Base-by-base conservation (phyloP, 345 rosid genomes). In the Passiflora organensis region DNA sequence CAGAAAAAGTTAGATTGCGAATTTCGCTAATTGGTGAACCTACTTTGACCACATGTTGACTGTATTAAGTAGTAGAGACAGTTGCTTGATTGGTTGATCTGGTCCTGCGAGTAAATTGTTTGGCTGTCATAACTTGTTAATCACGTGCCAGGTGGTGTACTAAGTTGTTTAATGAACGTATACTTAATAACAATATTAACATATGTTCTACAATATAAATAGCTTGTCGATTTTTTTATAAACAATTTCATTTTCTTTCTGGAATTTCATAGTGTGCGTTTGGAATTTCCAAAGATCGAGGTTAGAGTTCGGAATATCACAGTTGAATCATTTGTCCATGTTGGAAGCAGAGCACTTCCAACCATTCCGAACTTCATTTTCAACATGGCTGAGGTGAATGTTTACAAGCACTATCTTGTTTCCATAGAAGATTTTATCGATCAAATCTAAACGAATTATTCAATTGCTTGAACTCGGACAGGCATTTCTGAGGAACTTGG, bases 271-370 rank as follows among this genome's bases (percentile, higher is more conserved):
- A 93, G 94, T 28, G 96, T 93, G 17, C 87, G 82, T 68, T 80
- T 93, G 83, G 89, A 86, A 65, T 77, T 84, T 52, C 96, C 99
- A 0, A 86, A 84, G 74, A 84, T 84, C 61, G 96, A 93, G 73
- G 95, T 93, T 66, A 84, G 96, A 32, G 85, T 75, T 66, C 82
- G 83, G 77, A 79, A 82, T 67, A 62, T 93, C 53, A 80, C 60
- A 12, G 86, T 93, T 36, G 94, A 86, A 68, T 77, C 99, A 23
- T 93, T 72, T 60, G 96, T 93, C 60, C 91, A 84, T 47, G 77
- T 90, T 28, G 99, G 99, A 53, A 93, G 99, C 71, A 72, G 99
- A 53, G 99, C 96, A 18, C 78, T 93, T 44, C 99, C 99, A 43
- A 93, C 96, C 10, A 84, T 93, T 75, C 94, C 94, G 21, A 93